These are phyloP conservation scores for Vachellia collinsii DNA, from an alignment of 306 rosid genomes.

Conservation along the genomic window DNA sequence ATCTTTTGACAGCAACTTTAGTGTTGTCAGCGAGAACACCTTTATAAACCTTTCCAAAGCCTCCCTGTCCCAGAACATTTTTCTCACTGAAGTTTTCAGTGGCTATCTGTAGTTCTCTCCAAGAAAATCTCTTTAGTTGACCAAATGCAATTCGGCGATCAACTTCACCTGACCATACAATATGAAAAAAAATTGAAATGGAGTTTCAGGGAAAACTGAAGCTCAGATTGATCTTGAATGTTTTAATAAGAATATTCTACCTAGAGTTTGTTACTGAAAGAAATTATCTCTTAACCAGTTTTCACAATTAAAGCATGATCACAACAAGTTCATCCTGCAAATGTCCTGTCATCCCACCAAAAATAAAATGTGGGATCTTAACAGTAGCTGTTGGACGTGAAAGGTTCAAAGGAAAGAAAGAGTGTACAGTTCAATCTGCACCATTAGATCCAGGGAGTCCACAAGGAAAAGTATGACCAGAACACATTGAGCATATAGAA, in stretches of 20 bases:
- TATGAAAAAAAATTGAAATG: neutral
- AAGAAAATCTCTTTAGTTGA: slow-evolving; percentile 83
- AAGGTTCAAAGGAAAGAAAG: slow-evolving; percentile 6
- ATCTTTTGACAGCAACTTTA: slow-evolving; percentile 93
- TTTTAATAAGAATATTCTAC: slow-evolving; percentile 16
- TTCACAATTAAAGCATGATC: slow-evolving; percentile 10
- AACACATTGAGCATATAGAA: slow-evolving; percentile 9
- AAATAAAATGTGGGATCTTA: slow-evolving; percentile 1
- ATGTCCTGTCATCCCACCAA: slow-evolving; percentile 8
- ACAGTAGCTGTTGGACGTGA: slow-evolving; percentile 1
- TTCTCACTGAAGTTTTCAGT: slow-evolving; percentile 90
- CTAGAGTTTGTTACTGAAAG: neutral
- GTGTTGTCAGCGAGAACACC: slow-evolving; percentile 89
- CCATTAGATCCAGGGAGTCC: neutral
- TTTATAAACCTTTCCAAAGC: slow-evolving; percentile 97
- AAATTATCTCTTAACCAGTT: neutral
- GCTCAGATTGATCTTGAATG: slow-evolving; percentile 19
- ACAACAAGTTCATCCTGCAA: slow-evolving; percentile 13
- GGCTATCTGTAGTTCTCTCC: slow-evolving; percentile 95
- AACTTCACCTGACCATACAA: slow-evolving; percentile 74
- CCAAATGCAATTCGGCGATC: slow-evolving; percentile 97
- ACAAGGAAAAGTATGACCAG: slow-evolving; percentile 17
- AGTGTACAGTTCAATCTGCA: neutral
- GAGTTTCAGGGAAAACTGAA: neutral
- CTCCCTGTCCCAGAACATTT: slow-evolving; percentile 97